phyloP scores from a whole-genome alignment of 2,329 filamentous ascomycete species.

The Verticillium tricorpus region DNA sequence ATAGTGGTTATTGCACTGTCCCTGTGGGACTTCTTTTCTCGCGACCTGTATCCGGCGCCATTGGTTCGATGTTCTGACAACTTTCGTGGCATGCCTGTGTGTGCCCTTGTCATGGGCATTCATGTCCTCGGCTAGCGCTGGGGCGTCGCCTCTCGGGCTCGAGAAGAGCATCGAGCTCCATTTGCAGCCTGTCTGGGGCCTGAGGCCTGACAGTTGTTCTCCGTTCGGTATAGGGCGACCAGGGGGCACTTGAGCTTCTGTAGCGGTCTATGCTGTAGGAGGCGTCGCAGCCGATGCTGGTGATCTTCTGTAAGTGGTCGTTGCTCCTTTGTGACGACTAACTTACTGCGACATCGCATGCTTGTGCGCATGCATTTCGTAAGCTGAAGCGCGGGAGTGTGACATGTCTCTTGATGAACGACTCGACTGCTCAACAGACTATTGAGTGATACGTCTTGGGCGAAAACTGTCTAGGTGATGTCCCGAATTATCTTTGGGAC shows the following conservation, averaged over 20 bases:
- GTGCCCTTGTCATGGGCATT: no score
- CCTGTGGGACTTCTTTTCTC: neutral
- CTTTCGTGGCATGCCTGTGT: neutral
- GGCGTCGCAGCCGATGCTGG: neutral
- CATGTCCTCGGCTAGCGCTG: neutral
- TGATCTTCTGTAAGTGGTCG: neutral
- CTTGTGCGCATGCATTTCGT: neutral
- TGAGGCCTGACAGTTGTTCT: neutral
- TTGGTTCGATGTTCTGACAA: neutral
- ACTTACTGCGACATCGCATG: neutral
- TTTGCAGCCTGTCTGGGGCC: neutral
- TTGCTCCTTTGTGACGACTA: neutral
- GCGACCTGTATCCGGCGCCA: neutral
- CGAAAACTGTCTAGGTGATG: no score
- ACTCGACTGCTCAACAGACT: neutral
- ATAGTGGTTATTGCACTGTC: neutral
- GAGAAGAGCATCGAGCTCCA: slow-evolving; percentile 3
- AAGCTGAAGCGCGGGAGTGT: neutral
- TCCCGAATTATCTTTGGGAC: no score
- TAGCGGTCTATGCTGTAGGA: slow-evolving; percentile 9
- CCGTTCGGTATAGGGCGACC: slow-evolving; percentile 2
- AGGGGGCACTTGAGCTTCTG: slow-evolving; percentile 5
- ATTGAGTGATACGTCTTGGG: no score
- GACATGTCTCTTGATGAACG: neutral
- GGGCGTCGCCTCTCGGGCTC: neutral